phyloP scores from a whole-genome alignment of 2,329 filamentous ascomycete genomes.

The Penicillium janthinellum region DNA sequence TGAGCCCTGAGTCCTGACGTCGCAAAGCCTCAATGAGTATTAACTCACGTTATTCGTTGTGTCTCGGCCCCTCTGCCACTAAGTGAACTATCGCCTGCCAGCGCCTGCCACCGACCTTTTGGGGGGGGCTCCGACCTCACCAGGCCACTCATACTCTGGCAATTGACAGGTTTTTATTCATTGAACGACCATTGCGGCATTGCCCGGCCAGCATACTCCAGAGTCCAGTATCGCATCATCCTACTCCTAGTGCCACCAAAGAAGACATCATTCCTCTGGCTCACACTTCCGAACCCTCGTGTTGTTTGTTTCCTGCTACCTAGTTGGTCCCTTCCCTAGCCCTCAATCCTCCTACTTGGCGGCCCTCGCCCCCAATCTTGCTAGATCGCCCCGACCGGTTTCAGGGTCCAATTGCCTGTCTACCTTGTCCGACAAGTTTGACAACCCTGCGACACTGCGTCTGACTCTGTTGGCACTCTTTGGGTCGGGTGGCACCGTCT shows the following conservation, averaged over 20 bases:
- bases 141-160: not conserved
- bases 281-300: not conserved
- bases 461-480: not conserved
- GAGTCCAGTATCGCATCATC: no score
- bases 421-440: not conserved
- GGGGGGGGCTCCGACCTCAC: not conserved
- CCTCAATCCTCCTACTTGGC: not conserved
- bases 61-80: conserved; percentile 1
- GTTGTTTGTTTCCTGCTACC: not conserved
- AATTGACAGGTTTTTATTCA: not conserved
- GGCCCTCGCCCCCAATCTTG: not conserved
- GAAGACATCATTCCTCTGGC: no score
- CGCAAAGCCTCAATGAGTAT: not conserved
- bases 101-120: not conserved
- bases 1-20: not conserved
- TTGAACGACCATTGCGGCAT: no score
- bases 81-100: not conserved
- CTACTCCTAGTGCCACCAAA: no score
- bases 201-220: no score
- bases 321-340: not conserved
- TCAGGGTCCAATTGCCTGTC: conserved; percentile 1
- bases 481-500: conserved; percentile 10
- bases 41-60: not conserved
- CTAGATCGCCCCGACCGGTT: not conserved
- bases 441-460: not conserved